A percentile compares a stretch with the other conserved stretches of the same genome.
Evolutionary conservation across 371 early-diverging fungal genomes (phyloP).

Genomic region (Zychaea mexicana): DNA sequence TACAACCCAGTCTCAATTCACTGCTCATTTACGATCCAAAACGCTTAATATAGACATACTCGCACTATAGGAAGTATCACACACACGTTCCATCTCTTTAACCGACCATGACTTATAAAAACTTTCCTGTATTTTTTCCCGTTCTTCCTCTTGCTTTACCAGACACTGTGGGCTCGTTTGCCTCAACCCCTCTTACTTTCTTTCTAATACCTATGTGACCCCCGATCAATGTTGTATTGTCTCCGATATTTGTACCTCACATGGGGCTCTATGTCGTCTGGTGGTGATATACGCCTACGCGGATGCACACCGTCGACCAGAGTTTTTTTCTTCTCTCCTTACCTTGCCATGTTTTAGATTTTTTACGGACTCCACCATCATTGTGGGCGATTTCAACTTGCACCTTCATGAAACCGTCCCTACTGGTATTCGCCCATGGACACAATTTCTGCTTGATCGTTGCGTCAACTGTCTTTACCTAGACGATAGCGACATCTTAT

Average conservation of each 20-base stretch:
- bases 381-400: neutral
- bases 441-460: neutral
- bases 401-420: neutral
- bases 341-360: neutral
- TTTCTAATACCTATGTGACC: neutral
- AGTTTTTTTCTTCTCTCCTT: neutral
- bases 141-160: neutral
- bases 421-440: neutral
- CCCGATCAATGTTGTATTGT: neutral
- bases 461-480: neutral
- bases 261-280: neutral
- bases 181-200: neutral
- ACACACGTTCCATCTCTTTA: neutral
- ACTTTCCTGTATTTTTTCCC: neutral
- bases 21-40: neutral
- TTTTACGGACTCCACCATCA: neutral
- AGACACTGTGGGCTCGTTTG: neutral
- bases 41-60: neutral
- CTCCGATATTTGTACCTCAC: neutral
- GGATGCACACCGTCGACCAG: neutral
- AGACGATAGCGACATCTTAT: neutral
- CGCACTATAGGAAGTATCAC: neutral
- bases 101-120: neutral
- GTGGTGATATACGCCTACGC: neutral
- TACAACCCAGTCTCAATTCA: neutral